A percentile compares a stretch with the other conserved stretches of the same genome.
Conservation (phyloP, 1,284 basidiomycete genomes). For the Wallemia hederae region DNA sequence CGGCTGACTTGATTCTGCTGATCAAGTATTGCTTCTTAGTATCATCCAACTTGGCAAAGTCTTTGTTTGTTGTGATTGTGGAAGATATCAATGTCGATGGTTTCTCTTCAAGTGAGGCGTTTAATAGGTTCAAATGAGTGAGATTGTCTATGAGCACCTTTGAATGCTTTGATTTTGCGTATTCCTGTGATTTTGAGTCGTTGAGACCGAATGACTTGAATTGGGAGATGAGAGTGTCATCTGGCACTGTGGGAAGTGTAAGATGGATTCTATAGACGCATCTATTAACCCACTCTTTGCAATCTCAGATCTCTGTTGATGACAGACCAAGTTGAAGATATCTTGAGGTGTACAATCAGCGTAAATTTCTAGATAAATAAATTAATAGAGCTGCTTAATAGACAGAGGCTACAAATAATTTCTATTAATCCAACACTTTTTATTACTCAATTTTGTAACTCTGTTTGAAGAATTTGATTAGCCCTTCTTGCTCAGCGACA, state of each 20-base stretch:
- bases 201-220: conserved; percentile 56
- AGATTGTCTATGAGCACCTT: conserved; percentile 40
- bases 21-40: conserved; percentile 38
- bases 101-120: conserved; percentile 38
- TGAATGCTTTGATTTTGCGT: conserved; percentile 50
- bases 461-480: too few relatives aligned
- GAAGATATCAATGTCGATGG: conserved; percentile 36
- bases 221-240: conserved; percentile 26
- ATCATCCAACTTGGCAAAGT: conserved; percentile 24
- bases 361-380: too few relatives aligned
- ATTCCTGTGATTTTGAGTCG: conserved; percentile 50
- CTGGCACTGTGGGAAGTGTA: conserved; percentile 4
- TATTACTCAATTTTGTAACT: too few relatives aligned
- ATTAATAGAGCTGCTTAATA: too few relatives aligned
- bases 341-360: too few relatives aligned
- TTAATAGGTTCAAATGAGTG: conserved; percentile 25
- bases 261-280: too few relatives aligned
- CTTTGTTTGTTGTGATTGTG: conserved; percentile 32
- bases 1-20: conserved; percentile 34
- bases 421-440: too few relatives aligned
- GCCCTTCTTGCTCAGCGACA: too few relatives aligned
- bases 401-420: too few relatives aligned
- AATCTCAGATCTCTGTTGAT: not conserved
- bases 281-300: not conserved
- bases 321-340: too few relatives aligned